A percentile compares a stretch with the other conserved stretches of the same genome.
Evolutionary conservation across 2,329 filamentous ascomycete genomes (phyloP).

Genomic region (Ceratocystis huliohia): DNA sequence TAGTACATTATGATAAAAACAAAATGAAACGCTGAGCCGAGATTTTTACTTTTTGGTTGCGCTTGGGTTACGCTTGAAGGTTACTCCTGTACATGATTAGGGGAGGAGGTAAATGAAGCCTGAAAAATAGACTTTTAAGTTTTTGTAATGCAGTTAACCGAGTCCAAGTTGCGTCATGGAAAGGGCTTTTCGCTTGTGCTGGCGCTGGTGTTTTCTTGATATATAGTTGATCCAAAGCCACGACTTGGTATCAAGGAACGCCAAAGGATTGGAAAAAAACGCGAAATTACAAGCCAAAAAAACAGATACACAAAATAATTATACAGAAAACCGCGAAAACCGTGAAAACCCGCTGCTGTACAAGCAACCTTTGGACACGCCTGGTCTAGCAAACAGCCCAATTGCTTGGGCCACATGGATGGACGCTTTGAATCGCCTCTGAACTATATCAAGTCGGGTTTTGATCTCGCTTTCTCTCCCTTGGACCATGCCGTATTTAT

Average conservation of each 20-base stretch:
- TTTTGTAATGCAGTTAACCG: background rate
- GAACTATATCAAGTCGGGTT: no score
- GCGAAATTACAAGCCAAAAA: background rate
- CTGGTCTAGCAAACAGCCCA: background rate
- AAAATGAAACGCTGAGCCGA: no score
- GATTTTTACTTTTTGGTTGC: no score
- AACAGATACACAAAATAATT: background rate
- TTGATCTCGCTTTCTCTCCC: no score
- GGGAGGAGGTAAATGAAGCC: background rate
- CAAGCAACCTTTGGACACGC: background rate
- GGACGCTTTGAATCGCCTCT: no score
- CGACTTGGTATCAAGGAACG: background rate
- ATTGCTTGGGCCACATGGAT: background rate
- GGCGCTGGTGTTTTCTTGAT: background rate
- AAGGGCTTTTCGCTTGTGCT: background rate
- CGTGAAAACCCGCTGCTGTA: background rate
- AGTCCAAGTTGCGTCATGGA: constrained; percentile 7
- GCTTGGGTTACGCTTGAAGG: background rate
- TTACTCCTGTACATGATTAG: background rate
- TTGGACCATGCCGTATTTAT: no score
- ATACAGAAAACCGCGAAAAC: background rate
- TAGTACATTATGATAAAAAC: no score
- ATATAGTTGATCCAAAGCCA: background rate
- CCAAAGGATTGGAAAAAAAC: background rate
- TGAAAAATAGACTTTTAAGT: background rate